Base-by-base conservation (phyloP, 441 rosid genomes). In the Euphorbia schlechtendalii region DNA sequence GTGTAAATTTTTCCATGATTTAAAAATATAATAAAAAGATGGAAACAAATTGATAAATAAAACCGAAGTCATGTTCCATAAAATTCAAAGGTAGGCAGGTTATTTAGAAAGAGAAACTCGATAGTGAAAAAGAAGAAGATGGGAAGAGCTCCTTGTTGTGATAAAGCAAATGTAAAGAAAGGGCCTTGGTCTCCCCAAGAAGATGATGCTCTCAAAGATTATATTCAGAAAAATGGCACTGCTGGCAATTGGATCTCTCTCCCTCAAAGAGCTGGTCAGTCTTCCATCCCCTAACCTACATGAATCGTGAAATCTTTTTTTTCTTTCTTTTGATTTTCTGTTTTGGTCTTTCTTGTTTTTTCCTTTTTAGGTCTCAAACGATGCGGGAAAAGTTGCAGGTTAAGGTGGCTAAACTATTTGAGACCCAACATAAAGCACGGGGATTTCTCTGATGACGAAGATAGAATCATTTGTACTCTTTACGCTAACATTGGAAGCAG, bases 171-270 rank as follows among this genome's bases (percentile, higher is more conserved):
- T 65, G 89, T 86, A 40, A 90, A 88, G 81, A 90, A 70, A 68
- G 97, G 97, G 34, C 92, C 93, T 20, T 90, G 97, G 96, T 85
- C 97, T 0, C 93, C 91, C 58, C 91, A 90, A 77, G 97, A 90
- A 84, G 96, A 90, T 77, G 84, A 74, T 17, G 82, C 81, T 81
- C 87, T 90, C 52, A 81, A 80, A 69, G 86, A 81, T 28, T 85
- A 80, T 59, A 83, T 90, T 12, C 76, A 73, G 24, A 74, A 80
- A 36, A 40, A 85, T 54, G 91, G 96, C 22, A 89, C 91, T 0
- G 97, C 89, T 10, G 84, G 86, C 8, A 86, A 80, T 66, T 90
- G 97, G 97, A 82, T 87, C 69, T 72, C 96, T 76, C 83, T 90
- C 49, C 97, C 97, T n/a, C 90, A 76, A 61, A 90, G 82, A 73